A percentile compares a stretch with the other conserved stretches of the same genome.
phyloP scores from a whole-genome alignment of 306 rosid species.

The Quercus gilva region DNA sequence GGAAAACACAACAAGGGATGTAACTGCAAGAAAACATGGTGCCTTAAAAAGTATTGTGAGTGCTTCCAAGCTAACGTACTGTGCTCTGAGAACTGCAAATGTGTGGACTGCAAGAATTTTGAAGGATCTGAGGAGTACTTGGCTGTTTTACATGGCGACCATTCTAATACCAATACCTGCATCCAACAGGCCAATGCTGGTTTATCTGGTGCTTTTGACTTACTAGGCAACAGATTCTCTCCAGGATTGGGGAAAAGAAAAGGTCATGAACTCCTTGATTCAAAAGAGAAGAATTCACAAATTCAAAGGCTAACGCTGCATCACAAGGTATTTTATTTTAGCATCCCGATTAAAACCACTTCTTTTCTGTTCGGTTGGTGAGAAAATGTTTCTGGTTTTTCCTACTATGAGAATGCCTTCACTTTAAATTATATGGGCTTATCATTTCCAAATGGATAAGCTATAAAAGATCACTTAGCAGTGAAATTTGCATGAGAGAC shows the following conservation, averaged over 20 bases:
- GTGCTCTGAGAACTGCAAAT: conserved; percentile 93
- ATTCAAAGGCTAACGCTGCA: conserved; percentile 54
- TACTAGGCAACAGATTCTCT: conserved; percentile 76
- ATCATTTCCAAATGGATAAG: not conserved
- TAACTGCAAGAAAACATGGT: conserved; percentile 94
- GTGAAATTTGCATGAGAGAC: not conserved
- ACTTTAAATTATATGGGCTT: not conserved
- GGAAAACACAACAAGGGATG: conserved; percentile 97
- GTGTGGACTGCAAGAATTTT: conserved; percentile 96
- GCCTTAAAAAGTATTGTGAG: conserved; percentile 95
- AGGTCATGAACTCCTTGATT: conserved; percentile 75
- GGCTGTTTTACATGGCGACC: conserved; percentile 86
- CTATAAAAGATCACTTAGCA: not conserved
- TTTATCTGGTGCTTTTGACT: conserved; percentile 89
- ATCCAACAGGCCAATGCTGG: conserved; percentile 95
- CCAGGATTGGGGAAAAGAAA: conserved; percentile 74
- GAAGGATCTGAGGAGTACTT: conserved; percentile 96
- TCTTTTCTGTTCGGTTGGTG: not conserved
- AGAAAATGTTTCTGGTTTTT: not conserved
- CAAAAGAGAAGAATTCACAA: conserved; percentile 64
- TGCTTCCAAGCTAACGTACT: conserved; percentile 97
- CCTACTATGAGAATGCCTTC: not conserved
- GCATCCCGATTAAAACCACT: not conserved
- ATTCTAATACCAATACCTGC: conserved; percentile 54
- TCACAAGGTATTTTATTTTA: conserved; percentile 63